Conservation (phyloP, 352 stramenopile species). For the Phytopythium helicoides region DNA sequence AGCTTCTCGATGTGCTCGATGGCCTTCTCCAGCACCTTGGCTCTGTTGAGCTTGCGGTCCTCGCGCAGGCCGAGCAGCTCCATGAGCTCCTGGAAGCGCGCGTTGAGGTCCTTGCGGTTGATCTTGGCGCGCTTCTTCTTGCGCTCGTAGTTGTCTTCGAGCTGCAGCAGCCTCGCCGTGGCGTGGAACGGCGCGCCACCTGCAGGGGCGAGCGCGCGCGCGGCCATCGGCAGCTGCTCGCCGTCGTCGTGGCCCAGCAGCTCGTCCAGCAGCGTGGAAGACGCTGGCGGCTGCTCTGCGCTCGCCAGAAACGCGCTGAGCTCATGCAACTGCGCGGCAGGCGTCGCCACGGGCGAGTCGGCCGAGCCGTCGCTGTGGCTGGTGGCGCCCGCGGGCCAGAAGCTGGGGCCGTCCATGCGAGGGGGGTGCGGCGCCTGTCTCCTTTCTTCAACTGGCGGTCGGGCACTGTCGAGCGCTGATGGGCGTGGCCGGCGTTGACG, state of each 20-base stretch:
- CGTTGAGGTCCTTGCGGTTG: conserved; percentile 64
- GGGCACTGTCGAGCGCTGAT: no score
- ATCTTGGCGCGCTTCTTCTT: conserved; percentile 77
- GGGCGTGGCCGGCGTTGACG: no score
- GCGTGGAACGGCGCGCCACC: conserved; percentile 4
- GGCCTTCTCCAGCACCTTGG: conserved; percentile 64
- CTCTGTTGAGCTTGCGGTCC: conserved; percentile 62
- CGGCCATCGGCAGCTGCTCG: not conserved
- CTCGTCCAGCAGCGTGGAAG: conserved; percentile 45
- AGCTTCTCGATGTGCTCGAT: conserved; percentile 62
- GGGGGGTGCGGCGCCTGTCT: no score
- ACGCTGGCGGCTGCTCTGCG: conserved; percentile 5
- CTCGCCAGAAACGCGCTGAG: conserved; percentile 29
- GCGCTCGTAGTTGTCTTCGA: conserved; percentile 67
- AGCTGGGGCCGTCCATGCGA: conserved; percentile 1
- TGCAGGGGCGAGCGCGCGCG: not conserved
- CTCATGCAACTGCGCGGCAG: conserved; percentile 18
- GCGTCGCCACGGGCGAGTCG: not conserved
- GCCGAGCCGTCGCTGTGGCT: not conserved
- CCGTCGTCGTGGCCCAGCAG: conserved; percentile 25
- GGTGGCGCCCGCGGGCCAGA: conserved; percentile 2
- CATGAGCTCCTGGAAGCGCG: conserved; percentile 67
- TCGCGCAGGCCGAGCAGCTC: conserved; percentile 53
- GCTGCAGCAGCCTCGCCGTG: conserved; percentile 32
- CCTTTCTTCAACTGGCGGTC: no score